phyloP scores from a whole-genome alignment of 257 asterid genomes.

The Leonotis leonurus region DNA sequence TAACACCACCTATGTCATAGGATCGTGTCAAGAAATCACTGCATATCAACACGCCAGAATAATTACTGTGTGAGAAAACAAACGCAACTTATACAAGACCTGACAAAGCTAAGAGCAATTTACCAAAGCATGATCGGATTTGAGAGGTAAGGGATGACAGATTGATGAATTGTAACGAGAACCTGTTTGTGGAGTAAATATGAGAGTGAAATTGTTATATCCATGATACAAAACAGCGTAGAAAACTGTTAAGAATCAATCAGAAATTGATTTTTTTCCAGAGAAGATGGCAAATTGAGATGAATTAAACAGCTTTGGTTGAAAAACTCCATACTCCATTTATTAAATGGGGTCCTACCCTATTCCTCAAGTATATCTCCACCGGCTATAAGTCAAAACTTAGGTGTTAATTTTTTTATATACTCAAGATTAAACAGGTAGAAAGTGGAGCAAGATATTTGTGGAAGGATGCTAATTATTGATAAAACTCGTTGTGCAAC shows the following conservation, averaged over 20 bases:
- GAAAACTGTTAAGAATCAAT: neutral
- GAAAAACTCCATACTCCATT: neutral
- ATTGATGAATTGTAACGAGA: constrained; percentile 66
- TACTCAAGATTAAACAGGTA: too few species aligned
- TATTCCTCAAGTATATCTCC: neutral
- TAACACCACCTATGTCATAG: constrained; percentile 91
- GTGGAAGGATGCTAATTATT: neutral
- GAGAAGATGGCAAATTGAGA: neutral
- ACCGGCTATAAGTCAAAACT: neutral
- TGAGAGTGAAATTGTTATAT: neutral
- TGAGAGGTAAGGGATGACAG: constrained; percentile 72
- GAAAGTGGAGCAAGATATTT: neutral
- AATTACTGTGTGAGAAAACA: neutral
- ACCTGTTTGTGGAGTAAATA: constrained; percentile 41
- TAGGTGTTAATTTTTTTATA: neutral
- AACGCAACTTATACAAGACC: neutral
- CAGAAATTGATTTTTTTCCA: neutral
- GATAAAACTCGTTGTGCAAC: neutral
- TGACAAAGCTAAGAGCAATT: constrained; percentile 10
- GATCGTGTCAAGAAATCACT: constrained; percentile 96
- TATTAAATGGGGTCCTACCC: neutral
- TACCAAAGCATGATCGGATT: constrained; percentile 88
- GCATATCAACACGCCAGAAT: constrained; percentile 22
- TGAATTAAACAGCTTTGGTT: neutral
- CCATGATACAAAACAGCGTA: neutral